phyloP scores from a whole-genome alignment of 2,329 filamentous ascomycete genomes.

The Cercospora zeae-maydis region DNA sequence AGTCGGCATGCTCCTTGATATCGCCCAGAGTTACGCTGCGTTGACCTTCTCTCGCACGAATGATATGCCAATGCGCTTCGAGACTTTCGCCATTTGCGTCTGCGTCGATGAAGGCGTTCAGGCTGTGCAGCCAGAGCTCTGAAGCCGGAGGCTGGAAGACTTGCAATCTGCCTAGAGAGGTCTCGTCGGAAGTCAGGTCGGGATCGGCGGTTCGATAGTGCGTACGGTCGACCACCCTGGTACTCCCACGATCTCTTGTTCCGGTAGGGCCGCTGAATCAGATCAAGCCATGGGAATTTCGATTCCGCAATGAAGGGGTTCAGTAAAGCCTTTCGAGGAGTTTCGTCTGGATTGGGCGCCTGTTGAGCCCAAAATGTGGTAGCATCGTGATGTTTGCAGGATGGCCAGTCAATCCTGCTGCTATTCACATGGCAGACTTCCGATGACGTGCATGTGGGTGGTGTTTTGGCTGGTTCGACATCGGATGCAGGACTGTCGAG shows the following conservation, averaged over 20 bases:
- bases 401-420: neutral
- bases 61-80: neutral
- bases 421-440: neutral
- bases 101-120: neutral
- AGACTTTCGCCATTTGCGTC: neutral
- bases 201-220: neutral
- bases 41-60: neutral
- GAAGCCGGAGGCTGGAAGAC: neutral
- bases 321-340: neutral
- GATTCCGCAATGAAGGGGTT: neutral
- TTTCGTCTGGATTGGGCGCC: neutral
- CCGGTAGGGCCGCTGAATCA: neutral
- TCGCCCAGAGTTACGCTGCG: neutral
- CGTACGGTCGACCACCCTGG: no score
- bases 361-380: neutral
- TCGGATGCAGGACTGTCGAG: neutral
- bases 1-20: neutral
- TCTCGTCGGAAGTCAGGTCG: neutral
- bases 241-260: no score
- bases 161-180: neutral
- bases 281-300: neutral
- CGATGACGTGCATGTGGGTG: neutral
- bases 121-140: neutral
- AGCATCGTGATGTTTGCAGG: neutral
- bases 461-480: neutral